Conservation (phyloP, 805 yeast species). For the Nakazawaea ernobii region DNA sequence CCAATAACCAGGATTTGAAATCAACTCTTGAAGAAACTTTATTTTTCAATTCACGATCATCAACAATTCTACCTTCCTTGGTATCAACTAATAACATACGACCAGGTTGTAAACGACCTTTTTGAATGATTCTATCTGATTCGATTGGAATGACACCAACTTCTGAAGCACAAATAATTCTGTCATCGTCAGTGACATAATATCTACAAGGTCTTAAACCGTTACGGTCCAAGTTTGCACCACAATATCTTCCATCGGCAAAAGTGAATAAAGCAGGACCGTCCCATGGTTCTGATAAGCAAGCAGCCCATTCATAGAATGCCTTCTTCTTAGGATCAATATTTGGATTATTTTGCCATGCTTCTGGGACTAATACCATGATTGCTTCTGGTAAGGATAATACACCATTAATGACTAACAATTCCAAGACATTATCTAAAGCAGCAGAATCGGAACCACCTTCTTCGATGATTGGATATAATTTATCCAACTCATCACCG, state of each 20-base stretch:
- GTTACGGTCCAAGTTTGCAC: conserved; percentile 96
- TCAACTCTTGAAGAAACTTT: conserved; percentile 78
- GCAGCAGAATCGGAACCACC: conserved; percentile 99
- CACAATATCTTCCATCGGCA: conserved; percentile 96
- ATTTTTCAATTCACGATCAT: conserved; percentile 81
- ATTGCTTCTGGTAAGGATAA: conserved; percentile 93
- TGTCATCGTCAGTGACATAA: conserved; percentile 89
- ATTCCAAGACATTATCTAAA: conserved; percentile 89
- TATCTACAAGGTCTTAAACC: conserved; percentile 98
- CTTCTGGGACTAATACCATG: conserved; percentile 96
- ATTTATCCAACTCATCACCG: conserved; percentile 85
- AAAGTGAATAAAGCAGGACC: conserved; percentile 97
- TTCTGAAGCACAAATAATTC: conserved; percentile 96
- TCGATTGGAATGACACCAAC: conserved; percentile 94
- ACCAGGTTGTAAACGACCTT: conserved; percentile 95
- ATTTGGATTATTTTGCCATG: conserved; percentile 84
- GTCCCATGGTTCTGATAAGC: conserved; percentile 99
- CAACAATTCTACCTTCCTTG: conserved; percentile 86
- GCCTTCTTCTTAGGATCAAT: conserved; percentile 93
- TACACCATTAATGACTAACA: conserved; percentile 87
- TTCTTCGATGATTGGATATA: conserved; percentile 94
- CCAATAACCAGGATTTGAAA: conserved; percentile 89
- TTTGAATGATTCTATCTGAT: conserved; percentile 73
- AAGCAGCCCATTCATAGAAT: conserved; percentile 98
- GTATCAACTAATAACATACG: conserved; percentile 95